Evolutionary conservation across 1,284 basidiomycete species (phyloP).

Genomic region (Leccinum insolens): DNA sequence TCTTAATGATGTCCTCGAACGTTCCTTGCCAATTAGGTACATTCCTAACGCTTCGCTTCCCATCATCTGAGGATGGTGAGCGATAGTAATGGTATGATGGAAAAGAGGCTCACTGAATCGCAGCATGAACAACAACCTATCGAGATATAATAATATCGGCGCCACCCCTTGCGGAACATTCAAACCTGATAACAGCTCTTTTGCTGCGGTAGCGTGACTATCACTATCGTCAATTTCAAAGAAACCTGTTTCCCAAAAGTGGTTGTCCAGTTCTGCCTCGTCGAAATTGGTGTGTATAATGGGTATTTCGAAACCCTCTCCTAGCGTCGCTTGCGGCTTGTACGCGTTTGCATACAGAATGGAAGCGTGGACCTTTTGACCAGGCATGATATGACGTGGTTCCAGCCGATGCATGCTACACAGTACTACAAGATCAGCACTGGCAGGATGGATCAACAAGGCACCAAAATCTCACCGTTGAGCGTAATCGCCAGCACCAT

Average conservation of each 20-base stretch:
- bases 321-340: conserved; percentile 26
- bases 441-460: background rate
- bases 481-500: conserved; percentile 12
- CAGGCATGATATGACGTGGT: conserved; percentile 32
- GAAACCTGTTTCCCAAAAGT: conserved; percentile 29
- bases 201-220: conserved; percentile 11
- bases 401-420: conserved; percentile 23
- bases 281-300: conserved; percentile 10
- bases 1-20: no score
- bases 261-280: conserved; percentile 2
- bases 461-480: conserved; percentile 16
- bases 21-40: no score
- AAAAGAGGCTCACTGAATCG: conserved; percentile 20
- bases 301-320: conserved; percentile 31
- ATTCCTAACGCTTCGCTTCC: no score
- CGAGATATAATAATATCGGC: conserved; percentile 21
- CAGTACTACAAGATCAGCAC: background rate
- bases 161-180: conserved; percentile 13
- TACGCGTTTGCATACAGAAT: conserved; percentile 31
- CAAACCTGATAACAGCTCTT: conserved; percentile 16
- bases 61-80: no score
- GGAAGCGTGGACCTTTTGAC: conserved; percentile 35
- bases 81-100: no score
- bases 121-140: conserved; percentile 32
- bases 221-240: conserved; percentile 13